Conservation (phyloP, 2,329 filamentous ascomycete species). For the Chalara sp. region DNA sequence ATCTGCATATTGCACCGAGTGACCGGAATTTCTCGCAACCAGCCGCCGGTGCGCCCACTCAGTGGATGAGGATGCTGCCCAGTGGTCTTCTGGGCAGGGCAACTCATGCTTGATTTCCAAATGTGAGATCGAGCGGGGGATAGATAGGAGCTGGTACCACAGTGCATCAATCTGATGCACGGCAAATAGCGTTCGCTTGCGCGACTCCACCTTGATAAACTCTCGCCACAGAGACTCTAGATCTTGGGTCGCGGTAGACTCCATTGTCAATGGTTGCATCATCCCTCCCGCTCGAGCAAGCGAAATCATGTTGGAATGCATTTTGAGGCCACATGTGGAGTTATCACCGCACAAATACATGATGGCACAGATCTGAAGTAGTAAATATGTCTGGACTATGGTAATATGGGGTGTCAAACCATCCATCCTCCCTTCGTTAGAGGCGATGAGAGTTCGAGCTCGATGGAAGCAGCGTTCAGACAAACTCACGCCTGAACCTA, state of each 20-base stretch:
- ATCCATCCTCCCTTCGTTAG: slow-evolving; percentile 13
- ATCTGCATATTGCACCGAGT: slow-evolving; percentile 27
- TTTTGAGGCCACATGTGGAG: slow-evolving; percentile 30
- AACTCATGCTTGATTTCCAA: slow-evolving; percentile 38
- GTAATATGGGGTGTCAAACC: slow-evolving; percentile 16
- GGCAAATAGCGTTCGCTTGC: slow-evolving; percentile 36
- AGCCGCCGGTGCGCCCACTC: slow-evolving; percentile 30
- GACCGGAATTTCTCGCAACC: slow-evolving; percentile 10
- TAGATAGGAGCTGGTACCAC: slow-evolving; percentile 36
- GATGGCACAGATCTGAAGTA: slow-evolving; percentile 36
- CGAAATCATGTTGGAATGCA: slow-evolving; percentile 34
- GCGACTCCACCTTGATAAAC: slow-evolving; percentile 31
- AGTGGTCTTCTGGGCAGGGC: slow-evolving; percentile 32
- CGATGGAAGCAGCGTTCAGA: slow-evolving; percentile 29
- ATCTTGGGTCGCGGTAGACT: slow-evolving; percentile 22
- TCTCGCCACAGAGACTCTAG: slow-evolving; percentile 33
- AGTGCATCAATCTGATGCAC: slow-evolving; percentile 36
- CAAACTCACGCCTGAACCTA: slow-evolving; percentile 22
- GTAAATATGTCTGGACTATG: slow-evolving; percentile 31
- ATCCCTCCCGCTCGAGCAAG: slow-evolving; percentile 30
- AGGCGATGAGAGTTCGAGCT: slow-evolving; percentile 22
- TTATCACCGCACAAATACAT: slow-evolving; percentile 34
- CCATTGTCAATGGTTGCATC: slow-evolving; percentile 26
- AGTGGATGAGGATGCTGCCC: slow-evolving; percentile 30
- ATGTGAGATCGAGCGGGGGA: slow-evolving; percentile 31